Conservation (phyloP, 2,329 filamentous ascomycete species). For the Blastomyces percursus region DNA sequence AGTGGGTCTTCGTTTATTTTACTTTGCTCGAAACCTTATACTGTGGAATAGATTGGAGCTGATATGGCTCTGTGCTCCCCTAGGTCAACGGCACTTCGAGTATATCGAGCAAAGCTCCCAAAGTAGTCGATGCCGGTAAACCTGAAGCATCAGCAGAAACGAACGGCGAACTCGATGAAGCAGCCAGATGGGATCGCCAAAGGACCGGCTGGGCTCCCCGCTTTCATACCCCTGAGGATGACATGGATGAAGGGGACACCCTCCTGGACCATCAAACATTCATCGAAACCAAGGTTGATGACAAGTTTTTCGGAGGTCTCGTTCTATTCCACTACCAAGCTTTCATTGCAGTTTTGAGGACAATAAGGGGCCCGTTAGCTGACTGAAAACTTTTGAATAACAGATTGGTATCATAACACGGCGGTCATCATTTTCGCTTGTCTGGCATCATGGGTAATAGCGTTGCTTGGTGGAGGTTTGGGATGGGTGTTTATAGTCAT, state of each 20-base stretch:
- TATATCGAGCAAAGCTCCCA: slow-evolving; percentile 63
- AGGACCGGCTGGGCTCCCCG: slow-evolving; percentile 79
- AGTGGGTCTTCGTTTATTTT: slow-evolving; percentile 27
- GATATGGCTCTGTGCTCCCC: slow-evolving; percentile 6
- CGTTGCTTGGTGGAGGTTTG: slow-evolving; percentile 77
- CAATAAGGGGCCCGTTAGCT: not conserved
- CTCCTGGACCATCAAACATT: slow-evolving; percentile 80
- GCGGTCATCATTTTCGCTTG: slow-evolving; percentile 91
- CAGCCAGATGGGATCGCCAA: slow-evolving; percentile 46
- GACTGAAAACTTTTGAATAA: slow-evolving; percentile 7
- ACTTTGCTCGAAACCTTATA: not conserved
- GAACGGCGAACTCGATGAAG: slow-evolving; percentile 44
- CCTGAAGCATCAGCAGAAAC: slow-evolving; percentile 40
- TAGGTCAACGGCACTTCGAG: slow-evolving; percentile 56
- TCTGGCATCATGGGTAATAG: slow-evolving; percentile 78
- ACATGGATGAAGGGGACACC: slow-evolving; percentile 49
- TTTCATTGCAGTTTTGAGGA: not conserved
- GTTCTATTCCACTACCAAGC: slow-evolving; percentile 15
- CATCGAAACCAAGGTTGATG: slow-evolving; percentile 71
- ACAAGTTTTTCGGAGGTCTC: slow-evolving; percentile 78
- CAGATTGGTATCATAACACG: slow-evolving; percentile 97
- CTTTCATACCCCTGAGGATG: slow-evolving; percentile 52
- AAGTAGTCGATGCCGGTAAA: slow-evolving; percentile 46
- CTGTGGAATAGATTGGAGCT: not conserved
- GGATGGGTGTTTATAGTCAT: slow-evolving; percentile 91